Evolutionary conservation across 2,329 filamentous ascomycete species (phyloP).

Genomic region (Fusarium sp.): DNA sequence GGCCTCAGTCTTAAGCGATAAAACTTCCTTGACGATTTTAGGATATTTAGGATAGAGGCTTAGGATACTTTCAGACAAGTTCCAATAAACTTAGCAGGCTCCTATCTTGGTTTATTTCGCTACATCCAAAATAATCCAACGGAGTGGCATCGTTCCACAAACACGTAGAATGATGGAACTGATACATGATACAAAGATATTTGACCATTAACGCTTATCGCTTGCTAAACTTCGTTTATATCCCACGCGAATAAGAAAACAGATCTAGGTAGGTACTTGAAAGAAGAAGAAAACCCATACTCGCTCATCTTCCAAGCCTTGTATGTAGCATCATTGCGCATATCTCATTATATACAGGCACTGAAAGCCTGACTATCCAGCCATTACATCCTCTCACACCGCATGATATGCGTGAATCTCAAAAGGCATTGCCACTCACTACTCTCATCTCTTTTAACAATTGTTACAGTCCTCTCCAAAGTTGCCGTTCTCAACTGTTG

Average conservation of each 20-base stretch:
- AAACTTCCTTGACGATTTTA: background rate
- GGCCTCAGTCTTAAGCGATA: background rate
- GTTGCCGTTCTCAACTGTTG: conserved; percentile 72
- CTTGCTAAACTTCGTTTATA: background rate
- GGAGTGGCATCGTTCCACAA: no score
- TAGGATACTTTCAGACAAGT: background rate
- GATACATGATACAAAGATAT: background rate
- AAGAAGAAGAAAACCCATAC: conserved; percentile 11
- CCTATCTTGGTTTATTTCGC: no score
- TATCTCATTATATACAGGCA: conserved; percentile 40
- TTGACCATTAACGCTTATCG: background rate
- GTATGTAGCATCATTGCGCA: conserved; percentile 41
- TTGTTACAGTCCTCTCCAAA: conserved; percentile 50
- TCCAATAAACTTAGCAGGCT: background rate
- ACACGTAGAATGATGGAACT: no score
- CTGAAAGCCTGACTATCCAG: background rate
- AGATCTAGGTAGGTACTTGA: conserved; percentile 8
- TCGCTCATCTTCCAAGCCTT: conserved; percentile 10
- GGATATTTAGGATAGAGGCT: background rate
- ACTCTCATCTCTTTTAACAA: background rate
- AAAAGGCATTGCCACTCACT: background rate
- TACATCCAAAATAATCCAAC: no score
- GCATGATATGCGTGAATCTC: conserved; percentile 20
- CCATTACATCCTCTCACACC: conserved; percentile 16
- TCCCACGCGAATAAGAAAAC: conserved; percentile 8